These are phyloP conservation scores for Aspergillus avenaceus DNA, from an alignment of 495 filamentous ascomycete genomes.

Conservation along the genomic window DNA sequence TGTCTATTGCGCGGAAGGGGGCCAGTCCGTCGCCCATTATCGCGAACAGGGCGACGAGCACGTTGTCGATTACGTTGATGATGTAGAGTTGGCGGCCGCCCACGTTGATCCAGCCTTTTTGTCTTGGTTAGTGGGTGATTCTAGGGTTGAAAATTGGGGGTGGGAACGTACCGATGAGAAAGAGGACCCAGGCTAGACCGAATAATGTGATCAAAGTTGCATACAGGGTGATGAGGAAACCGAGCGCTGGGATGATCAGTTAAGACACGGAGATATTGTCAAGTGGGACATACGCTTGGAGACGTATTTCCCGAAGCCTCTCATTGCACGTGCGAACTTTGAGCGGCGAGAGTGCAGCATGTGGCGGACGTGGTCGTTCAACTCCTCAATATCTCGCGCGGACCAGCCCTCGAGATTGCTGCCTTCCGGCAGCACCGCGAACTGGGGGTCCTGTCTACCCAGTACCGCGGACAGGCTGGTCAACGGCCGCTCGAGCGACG, in stretches of 20 bases:
- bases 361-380: slow-evolving; percentile 79
- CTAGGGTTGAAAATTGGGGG: neutral
- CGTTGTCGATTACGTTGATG: slow-evolving; percentile 72
- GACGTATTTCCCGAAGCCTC: slow-evolving; percentile 70
- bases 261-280: slow-evolving; percentile 5
- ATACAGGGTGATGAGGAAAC: slow-evolving; percentile 73
- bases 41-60: slow-evolving; percentile 73
- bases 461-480: slow-evolving; percentile 33
- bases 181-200: slow-evolving; percentile 78
- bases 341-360: slow-evolving; percentile 74
- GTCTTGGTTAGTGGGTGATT: slow-evolving; percentile 2
- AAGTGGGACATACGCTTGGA: slow-evolving; percentile 48
- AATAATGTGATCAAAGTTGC: slow-evolving; percentile 78
- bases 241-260: slow-evolving; percentile 45
- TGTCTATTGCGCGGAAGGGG: slow-evolving; percentile 72
- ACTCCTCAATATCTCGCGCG: slow-evolving; percentile 60
- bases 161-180: slow-evolving; percentile 58
- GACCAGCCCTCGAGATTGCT: slow-evolving; percentile 64
- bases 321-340: slow-evolving; percentile 71
- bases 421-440: slow-evolving; percentile 50
- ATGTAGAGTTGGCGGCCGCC: slow-evolving; percentile 63
- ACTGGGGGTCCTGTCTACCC: slow-evolving; percentile 25
- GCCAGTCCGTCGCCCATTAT: slow-evolving; percentile 73
- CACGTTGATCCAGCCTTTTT: slow-evolving; percentile 73
- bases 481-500: slow-evolving; percentile 25